A percentile compares a stretch with the other conserved stretches of the same genome.
Conservation (phyloP, 495 filamentous ascomycete species). For the Aspergillus haitiensis region DNA sequence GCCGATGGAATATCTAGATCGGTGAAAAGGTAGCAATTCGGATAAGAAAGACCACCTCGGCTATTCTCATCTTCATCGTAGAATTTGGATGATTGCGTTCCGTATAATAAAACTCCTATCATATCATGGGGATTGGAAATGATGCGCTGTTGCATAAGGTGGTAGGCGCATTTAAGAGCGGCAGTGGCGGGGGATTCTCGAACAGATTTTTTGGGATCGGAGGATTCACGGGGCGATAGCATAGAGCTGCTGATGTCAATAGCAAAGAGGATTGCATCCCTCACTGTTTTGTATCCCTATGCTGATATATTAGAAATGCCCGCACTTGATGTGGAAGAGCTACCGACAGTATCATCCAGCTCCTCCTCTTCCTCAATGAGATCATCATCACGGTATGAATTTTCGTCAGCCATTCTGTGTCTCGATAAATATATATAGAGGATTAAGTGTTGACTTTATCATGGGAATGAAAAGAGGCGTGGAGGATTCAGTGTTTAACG, state of each 20-base stretch:
- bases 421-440: background rate
- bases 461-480: background rate
- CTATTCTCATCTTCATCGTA: conserved; percentile 63
- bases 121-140: conserved; percentile 95
- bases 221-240: conserved; percentile 65
- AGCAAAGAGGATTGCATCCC: conserved; percentile 95
- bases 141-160: conserved; percentile 95
- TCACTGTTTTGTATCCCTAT: conserved; percentile 87
- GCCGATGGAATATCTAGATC: conserved; percentile 88
- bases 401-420: conserved; percentile 46
- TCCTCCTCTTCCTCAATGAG: conserved; percentile 69
- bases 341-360: conserved; percentile 66
- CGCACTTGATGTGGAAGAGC: background rate
- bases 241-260: conserved; percentile 94
- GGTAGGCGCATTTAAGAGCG: conserved; percentile 90
- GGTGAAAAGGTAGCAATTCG: conserved; percentile 88
- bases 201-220: conserved; percentile 68
- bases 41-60: conserved; percentile 66
- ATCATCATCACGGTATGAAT: conserved; percentile 46
- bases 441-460: background rate
- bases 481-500: background rate
- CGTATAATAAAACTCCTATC: conserved; percentile 96
- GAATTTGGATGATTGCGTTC: conserved; percentile 84
- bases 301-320: conserved; percentile 9
- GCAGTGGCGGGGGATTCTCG: conserved; percentile 72